These are phyloP conservation scores for Apiospora kogelbergensis DNA, from an alignment of 2,329 filamentous ascomycete species.

Conservation along the genomic window DNA sequence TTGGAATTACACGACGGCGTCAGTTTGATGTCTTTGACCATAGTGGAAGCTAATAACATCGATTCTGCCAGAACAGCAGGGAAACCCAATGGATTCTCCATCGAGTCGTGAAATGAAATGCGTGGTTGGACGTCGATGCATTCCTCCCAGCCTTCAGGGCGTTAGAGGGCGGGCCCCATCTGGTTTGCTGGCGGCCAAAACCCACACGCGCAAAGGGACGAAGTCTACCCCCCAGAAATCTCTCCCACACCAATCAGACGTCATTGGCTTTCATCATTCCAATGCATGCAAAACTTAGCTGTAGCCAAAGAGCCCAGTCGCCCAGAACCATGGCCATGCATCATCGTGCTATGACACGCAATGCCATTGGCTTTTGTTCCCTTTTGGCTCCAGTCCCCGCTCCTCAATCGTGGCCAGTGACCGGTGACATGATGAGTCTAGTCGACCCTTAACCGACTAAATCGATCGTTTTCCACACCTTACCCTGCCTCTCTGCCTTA, in stretches of 20 bases:
- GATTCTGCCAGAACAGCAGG: too few relatives aligned
- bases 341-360: slow-evolving; percentile 2
- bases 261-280: background rate
- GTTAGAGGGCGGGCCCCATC: background rate
- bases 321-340: background rate
- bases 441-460: background rate
- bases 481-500: background rate
- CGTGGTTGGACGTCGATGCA: slow-evolving; percentile 1
- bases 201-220: background rate
- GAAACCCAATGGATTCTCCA: too few relatives aligned
- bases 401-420: too few relatives aligned
- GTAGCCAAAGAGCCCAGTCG: background rate
- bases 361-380: background rate
- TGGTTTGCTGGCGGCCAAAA: background rate
- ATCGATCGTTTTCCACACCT: background rate
- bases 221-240: background rate
- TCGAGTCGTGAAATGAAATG: background rate
- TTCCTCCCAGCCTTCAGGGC: slow-evolving; percentile 4
- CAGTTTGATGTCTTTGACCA: background rate
- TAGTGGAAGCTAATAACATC: background rate
- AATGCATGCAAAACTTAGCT: background rate
- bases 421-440: background rate
- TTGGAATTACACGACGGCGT: background rate
- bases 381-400: background rate
- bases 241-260: background rate